Percentiles rank a stretch among this genome's conserved stretches.
Evolutionary conservation across 768 basidiomycete genomes (phyloP).

Genomic region (Pholiota molesta): DNA sequence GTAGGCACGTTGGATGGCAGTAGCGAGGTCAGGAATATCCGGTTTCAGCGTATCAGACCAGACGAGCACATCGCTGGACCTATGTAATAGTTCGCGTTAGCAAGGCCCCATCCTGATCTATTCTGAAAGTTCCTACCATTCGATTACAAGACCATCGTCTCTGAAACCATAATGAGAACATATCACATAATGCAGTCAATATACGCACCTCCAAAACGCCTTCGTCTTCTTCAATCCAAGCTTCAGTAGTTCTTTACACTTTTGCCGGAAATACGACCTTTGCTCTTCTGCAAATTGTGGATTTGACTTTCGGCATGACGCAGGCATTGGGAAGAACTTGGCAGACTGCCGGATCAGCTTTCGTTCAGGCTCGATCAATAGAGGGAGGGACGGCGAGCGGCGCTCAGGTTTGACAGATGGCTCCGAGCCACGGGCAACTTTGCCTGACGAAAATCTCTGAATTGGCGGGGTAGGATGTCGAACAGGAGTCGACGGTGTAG

Average conservation of each 20-base stretch:
- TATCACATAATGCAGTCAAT: neutral
- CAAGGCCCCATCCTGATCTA: neutral
- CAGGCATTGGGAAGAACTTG: conserved; percentile 29
- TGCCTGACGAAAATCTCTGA: neutral
- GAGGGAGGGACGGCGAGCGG: conserved; percentile 1
- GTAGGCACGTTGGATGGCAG: conserved; percentile 17
- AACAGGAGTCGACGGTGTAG: neutral
- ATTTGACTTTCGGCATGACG: conserved; percentile 25
- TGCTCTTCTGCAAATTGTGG: conserved; percentile 23
- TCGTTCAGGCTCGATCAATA: conserved; percentile 16
- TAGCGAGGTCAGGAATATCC: conserved; percentile 18
- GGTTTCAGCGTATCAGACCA: conserved; percentile 35
- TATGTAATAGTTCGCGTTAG: conserved; percentile 1
- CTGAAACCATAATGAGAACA: conserved; percentile 15
- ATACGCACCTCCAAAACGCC: conserved; percentile 23
- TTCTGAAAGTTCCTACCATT: conserved; percentile 27
- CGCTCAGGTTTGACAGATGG: conserved; percentile 4
- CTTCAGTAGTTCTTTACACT: conserved; percentile 20
- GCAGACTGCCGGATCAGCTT: conserved; percentile 31
- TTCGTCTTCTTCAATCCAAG: conserved; percentile 28
- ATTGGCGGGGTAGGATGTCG: neutral
- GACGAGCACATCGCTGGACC: conserved; percentile 32
- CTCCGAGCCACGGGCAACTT: neutral
- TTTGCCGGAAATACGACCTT: conserved; percentile 21
- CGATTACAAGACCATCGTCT: conserved; percentile 39